Evolutionary conservation across 2,329 filamentous ascomycete species (phyloP).

Genomic region (Zarea fungicola): DNA sequence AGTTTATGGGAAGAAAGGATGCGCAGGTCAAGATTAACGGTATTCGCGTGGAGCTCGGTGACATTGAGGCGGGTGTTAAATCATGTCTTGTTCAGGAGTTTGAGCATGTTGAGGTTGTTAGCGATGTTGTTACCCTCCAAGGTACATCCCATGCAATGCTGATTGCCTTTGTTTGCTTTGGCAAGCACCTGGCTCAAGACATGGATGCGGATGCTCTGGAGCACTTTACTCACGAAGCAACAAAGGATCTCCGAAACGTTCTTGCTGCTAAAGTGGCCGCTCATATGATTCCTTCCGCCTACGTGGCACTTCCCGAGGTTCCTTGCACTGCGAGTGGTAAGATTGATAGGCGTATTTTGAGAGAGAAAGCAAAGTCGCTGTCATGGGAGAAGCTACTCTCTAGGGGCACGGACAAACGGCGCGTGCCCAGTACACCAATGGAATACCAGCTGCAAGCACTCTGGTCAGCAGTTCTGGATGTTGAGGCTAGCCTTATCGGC

Average conservation of each 20-base stretch:
- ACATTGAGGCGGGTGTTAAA: slow-evolving; percentile 20
- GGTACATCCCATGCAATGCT: background rate
- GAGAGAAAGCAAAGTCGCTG: background rate
- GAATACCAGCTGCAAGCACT: background rate
- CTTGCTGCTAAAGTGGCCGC: background rate
- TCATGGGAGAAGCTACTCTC: background rate
- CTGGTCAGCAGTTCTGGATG: slow-evolving; percentile 9
- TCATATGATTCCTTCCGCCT: background rate
- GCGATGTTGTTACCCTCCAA: background rate
- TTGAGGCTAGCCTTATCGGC: background rate
- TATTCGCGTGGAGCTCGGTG: slow-evolving; percentile 46
- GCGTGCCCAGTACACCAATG: background rate
- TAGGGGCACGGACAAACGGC: background rate
- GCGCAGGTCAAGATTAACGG: slow-evolving; percentile 56
- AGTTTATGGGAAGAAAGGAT: slow-evolving; percentile 51
- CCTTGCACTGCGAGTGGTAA: slow-evolving; percentile 1
- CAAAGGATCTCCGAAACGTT: background rate
- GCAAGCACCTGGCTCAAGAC: background rate
- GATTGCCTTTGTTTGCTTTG: background rate
- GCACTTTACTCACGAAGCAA: background rate
- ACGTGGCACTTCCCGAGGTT: background rate
- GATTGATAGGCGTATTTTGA: background rate
- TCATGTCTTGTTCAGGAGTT: background rate
- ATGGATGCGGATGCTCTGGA: background rate
- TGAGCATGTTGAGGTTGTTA: background rate